Evolutionary conservation across 768 basidiomycete genomes (phyloP), one percentile per base, ranked within the genome.

Genomic region (Terana coerulea): DNA sequence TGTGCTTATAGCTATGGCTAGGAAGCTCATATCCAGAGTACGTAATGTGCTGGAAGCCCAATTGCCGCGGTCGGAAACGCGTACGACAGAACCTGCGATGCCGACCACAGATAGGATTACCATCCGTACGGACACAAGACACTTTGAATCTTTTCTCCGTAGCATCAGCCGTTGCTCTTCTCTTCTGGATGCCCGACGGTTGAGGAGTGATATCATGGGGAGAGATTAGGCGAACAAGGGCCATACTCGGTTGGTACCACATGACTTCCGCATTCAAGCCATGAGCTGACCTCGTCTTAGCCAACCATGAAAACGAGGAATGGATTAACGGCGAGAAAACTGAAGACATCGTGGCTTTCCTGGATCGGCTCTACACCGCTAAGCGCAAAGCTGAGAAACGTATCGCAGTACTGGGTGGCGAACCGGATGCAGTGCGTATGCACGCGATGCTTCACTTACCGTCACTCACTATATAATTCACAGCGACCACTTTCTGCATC

Each of bases 191-290:
- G 94, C 94, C 3, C 78, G 93, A 49, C 76, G 95, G 21, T 69
- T 98, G 33, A 89, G 95, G 70, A 95, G 91, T 57, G 97, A 99
- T 60, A 78, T 99, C 30, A 83, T 88, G 55, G 81, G n/a, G 90
- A n/a, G 94, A 98, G 71, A 90, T 95, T 36, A 71, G 95, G 53
- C 77, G 84, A 60, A 94, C 92, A 6, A 78, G 89, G 45, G 60
- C 84, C 33, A 64, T 86, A 26, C 75, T 92, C 17, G 86, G 91
- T 91, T 15, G 12, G 54, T 51, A 28, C n/a, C n/a, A n/a, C 3
- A 29, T 29, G 8, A 15, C 30, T 36, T 17, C 36, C 19, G 30
- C 41, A 19, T 55, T 19, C 29, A 12, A 11, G 25, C 5, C 45
- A 33, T 14, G 35, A 31, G 41, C 35, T 54, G 30, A 41, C 31